A percentile compares a stretch with the other conserved stretches of the same genome.
Evolutionary conservation across 352 stramenopile species (phyloP).

Genomic region (Pythium scleroteichum): DNA sequence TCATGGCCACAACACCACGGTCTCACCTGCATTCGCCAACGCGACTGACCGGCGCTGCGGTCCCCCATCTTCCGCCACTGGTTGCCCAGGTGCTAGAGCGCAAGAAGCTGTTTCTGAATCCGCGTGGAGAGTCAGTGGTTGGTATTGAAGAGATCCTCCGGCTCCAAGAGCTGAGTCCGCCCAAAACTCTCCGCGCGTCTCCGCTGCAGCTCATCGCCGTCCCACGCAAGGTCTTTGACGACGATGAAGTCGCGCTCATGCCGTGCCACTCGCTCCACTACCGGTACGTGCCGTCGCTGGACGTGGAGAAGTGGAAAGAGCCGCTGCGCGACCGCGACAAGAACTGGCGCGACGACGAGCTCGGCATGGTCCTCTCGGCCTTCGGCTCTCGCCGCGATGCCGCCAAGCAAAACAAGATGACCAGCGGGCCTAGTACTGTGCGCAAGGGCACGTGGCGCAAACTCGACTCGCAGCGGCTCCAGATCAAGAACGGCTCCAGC

Average conservation of each 20-base stretch:
- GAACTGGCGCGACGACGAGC: constrained; percentile 51
- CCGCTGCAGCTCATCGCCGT: constrained; percentile 45
- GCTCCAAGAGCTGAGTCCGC: constrained; percentile 36
- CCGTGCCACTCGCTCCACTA: constrained; percentile 61
- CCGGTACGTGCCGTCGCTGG: constrained; percentile 34
- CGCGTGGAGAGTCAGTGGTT: constrained; percentile 17
- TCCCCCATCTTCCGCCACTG: constrained; percentile 26
- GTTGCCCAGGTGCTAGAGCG: constrained; percentile 46
- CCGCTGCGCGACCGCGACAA: constrained; percentile 64
- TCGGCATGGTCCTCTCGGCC: constrained; percentile 39
- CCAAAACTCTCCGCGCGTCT: constrained; percentile 23
- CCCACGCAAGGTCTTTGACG: constrained; percentile 45
- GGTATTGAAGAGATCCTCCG: constrained; percentile 57
- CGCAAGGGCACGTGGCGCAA: constrained; percentile 50
- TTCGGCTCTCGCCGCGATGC: background rate
- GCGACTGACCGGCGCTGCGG: background rate
- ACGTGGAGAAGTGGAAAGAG: constrained; percentile 52
- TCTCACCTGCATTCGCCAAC: background rate
- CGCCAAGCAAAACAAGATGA: constrained; percentile 40
- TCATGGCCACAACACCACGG: background rate
- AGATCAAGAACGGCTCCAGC: constrained; percentile 24
- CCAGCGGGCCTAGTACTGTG: constrained; percentile 19
- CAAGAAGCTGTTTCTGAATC: constrained; percentile 40
- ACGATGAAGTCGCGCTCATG: constrained; percentile 74
- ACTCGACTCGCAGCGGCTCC: constrained; percentile 38